Base-by-base conservation (phyloP, 2,329 filamentous ascomycete species). In the Paraphoma sp. region DNA sequence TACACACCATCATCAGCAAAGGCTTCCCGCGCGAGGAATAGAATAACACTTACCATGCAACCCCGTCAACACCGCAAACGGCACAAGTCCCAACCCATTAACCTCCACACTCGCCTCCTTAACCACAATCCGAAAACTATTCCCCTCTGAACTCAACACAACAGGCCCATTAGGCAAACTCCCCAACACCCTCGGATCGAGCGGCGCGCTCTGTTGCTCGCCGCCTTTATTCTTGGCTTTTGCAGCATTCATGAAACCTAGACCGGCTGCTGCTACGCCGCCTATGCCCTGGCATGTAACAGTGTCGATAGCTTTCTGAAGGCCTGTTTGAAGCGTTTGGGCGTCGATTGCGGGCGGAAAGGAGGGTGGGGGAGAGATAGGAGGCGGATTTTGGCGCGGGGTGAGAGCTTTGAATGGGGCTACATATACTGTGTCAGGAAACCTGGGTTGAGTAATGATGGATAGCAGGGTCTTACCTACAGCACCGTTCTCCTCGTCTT, bases 211-310 rank as follows among this genome's bases (percentile, higher is more conserved):
- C 2, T 6, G 3, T 10, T 31, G 43, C 0, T 53, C 36, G 8
- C 16, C 42, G 28, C 28, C 60, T 2, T 53, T 47, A 6, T 48
- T 43, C 14, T 66, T 66, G 10, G 58, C 36, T 16, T 62, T 62
- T 10, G 49, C 54, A 1, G 56, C 57, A 23, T 56, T 62, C 51
- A 57, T 63, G 9, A 65, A 31, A 17, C 67, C 70, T 0, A 69
- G 48, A 3, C 45, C 62, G 14, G 64, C 54, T 2, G 68, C 59
- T 8, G 64, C 64, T 16, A 71, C 33, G 2, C 70, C 70, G 2
- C 70, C 70, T 28, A 73, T 54, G 3, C 70, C 70, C 28, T 66
- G 56, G 45, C 70, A 73, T 1, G 67, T 72, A 1, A 71, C 49
- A 1, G 53, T 43, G n/a, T 72, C 49, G 2, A 66, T 54, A 1